Conservation (phyloP, 768 basidiomycete species). For the Lactarius akahatsu region DNA sequence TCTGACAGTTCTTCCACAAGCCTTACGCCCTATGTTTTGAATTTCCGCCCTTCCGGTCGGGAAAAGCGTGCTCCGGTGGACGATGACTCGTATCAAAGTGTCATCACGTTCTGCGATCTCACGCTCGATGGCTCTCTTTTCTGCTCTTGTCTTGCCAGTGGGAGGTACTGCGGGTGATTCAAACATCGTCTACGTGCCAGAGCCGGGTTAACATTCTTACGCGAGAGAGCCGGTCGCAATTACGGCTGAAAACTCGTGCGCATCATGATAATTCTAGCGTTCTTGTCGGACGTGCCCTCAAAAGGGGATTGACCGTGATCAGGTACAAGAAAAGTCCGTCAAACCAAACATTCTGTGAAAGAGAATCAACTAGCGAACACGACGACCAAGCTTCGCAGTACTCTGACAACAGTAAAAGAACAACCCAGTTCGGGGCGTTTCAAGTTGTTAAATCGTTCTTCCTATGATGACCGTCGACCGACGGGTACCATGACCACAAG, state of each 20-base stretch:
- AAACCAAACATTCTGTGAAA: neutral
- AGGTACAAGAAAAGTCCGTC: neutral
- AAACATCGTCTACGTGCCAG: neutral
- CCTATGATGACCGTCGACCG: neutral
- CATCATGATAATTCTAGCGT: neutral
- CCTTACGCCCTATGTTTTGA: neutral
- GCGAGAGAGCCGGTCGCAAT: neutral
- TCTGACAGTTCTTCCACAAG: neutral
- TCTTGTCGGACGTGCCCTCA: neutral
- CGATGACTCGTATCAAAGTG: neutral
- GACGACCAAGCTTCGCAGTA: neutral
- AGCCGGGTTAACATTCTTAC: neutral
- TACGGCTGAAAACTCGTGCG: neutral
- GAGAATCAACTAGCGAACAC: neutral
- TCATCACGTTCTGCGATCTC: neutral
- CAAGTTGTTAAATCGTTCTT: neutral
- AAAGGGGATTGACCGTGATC: neutral
- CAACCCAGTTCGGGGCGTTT: neutral
- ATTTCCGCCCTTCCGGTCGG: neutral
- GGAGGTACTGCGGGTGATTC: neutral
- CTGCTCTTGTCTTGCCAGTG: neutral
- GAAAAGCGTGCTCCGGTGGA: neutral
- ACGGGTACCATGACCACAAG: neutral
- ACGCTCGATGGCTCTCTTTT: neutral
- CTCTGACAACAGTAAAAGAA: neutral